Percentiles rank a stretch among this genome's conserved stretches.
phyloP scores from a whole-genome alignment of 768 basidiomycete genomes.

The Boletales sp. region DNA sequence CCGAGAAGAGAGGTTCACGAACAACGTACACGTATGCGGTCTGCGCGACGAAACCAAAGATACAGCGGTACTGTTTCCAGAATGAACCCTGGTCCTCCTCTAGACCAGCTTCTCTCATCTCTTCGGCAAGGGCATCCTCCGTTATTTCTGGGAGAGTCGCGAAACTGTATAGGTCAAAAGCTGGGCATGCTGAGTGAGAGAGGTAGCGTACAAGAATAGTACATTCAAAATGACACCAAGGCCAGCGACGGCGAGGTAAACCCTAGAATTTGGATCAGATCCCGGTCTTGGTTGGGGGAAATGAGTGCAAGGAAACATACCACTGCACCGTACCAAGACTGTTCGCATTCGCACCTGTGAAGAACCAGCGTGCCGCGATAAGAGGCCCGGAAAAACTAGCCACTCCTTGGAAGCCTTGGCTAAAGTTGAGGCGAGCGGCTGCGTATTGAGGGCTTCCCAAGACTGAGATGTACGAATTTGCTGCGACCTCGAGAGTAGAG shows the following conservation, averaged over 20 bases:
- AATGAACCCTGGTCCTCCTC: constrained; percentile 50
- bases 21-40: constrained; percentile 57
- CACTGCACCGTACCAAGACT: constrained; percentile 68
- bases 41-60: constrained; percentile 73
- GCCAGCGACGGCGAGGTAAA: constrained; percentile 61
- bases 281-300: not conserved
- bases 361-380: constrained; percentile 75
- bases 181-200: not conserved
- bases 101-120: constrained; percentile 42
- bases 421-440: constrained; percentile 73
- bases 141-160: constrained; percentile 67
- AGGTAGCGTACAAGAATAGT: constrained; percentile 53
- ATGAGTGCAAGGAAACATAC: constrained; percentile 23
- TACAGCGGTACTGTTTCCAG: constrained; percentile 64
- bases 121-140: constrained; percentile 56
- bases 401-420: constrained; percentile 76
- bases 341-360: constrained; percentile 58
- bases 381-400: constrained; percentile 72
- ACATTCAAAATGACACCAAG: constrained; percentile 60
- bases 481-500: constrained; percentile 64
- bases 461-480: constrained; percentile 78
- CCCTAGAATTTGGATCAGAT: constrained; percentile 35
- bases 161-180: constrained; percentile 41
- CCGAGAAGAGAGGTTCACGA: not conserved
- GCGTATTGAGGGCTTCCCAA: constrained; percentile 66